A percentile compares a stretch with the other conserved stretches of the same genome.
Evolutionary conservation across 768 basidiomycete species (phyloP).

Genomic region (Terana coerulea): DNA sequence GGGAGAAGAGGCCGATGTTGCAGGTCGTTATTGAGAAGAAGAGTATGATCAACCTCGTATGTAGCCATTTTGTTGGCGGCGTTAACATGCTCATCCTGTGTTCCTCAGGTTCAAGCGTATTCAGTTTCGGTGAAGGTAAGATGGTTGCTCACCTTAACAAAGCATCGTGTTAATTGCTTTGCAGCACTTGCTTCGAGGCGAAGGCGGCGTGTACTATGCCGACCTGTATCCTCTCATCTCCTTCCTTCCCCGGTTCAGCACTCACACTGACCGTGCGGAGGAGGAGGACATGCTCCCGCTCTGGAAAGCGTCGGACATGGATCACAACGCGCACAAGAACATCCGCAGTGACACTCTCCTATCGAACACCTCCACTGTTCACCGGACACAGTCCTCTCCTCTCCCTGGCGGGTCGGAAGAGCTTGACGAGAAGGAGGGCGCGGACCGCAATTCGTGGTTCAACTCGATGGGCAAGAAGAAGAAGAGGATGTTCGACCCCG

Average conservation of each 20-base stretch:
- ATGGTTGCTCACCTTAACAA: neutral
- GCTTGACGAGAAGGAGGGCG: conserved; percentile 11
- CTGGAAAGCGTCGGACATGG: conserved; percentile 43
- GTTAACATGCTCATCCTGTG: neutral
- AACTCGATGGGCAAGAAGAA: conserved; percentile 21
- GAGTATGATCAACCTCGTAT: conserved; percentile 65
- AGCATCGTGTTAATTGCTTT: neutral
- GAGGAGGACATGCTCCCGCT: conserved; percentile 50
- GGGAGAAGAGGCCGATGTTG: conserved; percentile 31
- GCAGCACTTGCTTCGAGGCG: conserved; percentile 64
- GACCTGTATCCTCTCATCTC: conserved; percentile 70
- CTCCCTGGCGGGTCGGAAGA: conserved; percentile 1
- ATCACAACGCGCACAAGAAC: conserved; percentile 18
- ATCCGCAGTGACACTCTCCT: conserved; percentile 10
- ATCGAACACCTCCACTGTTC: conserved; percentile 8
- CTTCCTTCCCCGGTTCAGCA: conserved; percentile 59
- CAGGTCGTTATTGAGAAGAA: conserved; percentile 67
- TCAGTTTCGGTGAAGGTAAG: conserved; percentile 61
- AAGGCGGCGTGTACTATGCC: conserved; percentile 67
- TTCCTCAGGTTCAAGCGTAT: conserved; percentile 57
- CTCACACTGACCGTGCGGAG: conserved; percentile 18
- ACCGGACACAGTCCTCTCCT: conserved; percentile 15
- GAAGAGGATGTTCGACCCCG: conserved; percentile 38
- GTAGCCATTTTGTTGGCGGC: conserved; percentile 14
- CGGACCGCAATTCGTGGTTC: conserved; percentile 15